Base-by-base conservation (phyloP, 148 eudicot species). In the Rhododendron williamsianum region DNA sequence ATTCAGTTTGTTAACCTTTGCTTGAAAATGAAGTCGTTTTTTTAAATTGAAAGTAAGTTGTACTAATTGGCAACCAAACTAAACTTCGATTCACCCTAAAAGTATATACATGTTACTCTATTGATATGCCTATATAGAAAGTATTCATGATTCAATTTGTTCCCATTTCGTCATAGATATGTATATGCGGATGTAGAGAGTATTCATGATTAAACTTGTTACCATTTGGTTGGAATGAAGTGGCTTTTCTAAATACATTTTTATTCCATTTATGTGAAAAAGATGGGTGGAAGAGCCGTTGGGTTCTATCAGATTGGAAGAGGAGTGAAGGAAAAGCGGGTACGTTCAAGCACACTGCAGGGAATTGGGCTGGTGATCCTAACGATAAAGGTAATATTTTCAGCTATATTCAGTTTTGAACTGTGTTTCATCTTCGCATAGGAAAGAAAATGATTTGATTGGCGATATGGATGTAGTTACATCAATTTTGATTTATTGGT, bases 221-320 rank as follows among this genome's bases (percentile, higher is more conserved):
- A 27, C 8, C 21, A 5, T 54, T 9, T 86, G 49, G 78, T 33
- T 73, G n/a, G 58, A 30, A 12, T 45, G 63, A 67, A 69, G 33
- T 58, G 15, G 69, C 33, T 73, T 15, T 63, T 51, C 78, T 48
- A 10, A 69, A 46, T 43, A 15, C 46, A 45, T 78, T n/a, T 46
- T 46, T 36, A 21, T 71, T 80, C 52, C 10, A 43, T 51, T 77
- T 5, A 46, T 19, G 48, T 52, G 69, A 9, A 77, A 85, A 87
- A 94, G 97, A 93, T 91, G 98, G 94, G 83, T 96, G 98, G 98
- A 89, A 90, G 85, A 92, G 90, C 67, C 92, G 95, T 41, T 96
- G 98, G 98, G 96, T 96, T 30, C 82, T 85, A 81, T 96, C 98
- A 4, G 98, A 96, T 85, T 96, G 98, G 98, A 96, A 94, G 83